Conservation (phyloP, 2,329 filamentous ascomycete species). For the Didymella arachidicola region DNA sequence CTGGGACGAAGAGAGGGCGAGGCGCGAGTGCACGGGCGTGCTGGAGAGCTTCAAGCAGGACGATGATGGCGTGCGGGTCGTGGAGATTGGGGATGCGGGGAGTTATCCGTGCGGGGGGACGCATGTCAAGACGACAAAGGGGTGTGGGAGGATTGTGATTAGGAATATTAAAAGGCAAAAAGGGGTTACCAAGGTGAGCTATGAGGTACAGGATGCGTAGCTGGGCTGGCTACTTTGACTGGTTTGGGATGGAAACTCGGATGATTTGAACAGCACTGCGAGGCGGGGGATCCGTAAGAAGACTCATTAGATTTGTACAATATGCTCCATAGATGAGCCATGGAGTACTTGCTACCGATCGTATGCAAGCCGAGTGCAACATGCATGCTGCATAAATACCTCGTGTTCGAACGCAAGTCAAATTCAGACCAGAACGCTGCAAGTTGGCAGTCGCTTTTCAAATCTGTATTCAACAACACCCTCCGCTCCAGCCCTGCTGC, state of each 20-base stretch:
- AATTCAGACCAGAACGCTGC: not conserved
- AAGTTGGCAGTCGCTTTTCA: not conserved
- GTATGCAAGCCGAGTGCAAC: not conserved
- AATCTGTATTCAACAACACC: slow-evolving; percentile 34
- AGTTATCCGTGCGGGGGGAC: slow-evolving; percentile 79
- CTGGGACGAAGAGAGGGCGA: slow-evolving; percentile 71
- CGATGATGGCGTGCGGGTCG: slow-evolving; percentile 63
- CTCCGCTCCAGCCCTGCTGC: slow-evolving; percentile 44
- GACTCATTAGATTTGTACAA: slow-evolving; percentile 1
- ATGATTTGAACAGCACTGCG: too few relatives aligned
- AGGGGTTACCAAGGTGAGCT: slow-evolving; percentile 66
- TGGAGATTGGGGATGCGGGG: slow-evolving; percentile 72
- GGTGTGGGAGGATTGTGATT: slow-evolving; percentile 68
- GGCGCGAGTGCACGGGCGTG: slow-evolving; percentile 50
- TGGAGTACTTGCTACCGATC: not conserved
- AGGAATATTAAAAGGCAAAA: slow-evolving; percentile 72
- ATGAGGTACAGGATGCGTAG: slow-evolving; percentile 45
- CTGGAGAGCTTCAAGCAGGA: slow-evolving; percentile 47
- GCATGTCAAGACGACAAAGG: slow-evolving; percentile 68
- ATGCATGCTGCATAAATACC: not conserved
- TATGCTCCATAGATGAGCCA: not conserved
- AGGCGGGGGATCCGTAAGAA: not conserved
- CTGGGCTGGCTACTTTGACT: not conserved
- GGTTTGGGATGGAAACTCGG: too few relatives aligned
- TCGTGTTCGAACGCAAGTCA: not conserved